These are phyloP conservation scores for Xylogone sp. DNA, from an alignment of 2,329 filamentous ascomycete species.

Conservation along the genomic window DNA sequence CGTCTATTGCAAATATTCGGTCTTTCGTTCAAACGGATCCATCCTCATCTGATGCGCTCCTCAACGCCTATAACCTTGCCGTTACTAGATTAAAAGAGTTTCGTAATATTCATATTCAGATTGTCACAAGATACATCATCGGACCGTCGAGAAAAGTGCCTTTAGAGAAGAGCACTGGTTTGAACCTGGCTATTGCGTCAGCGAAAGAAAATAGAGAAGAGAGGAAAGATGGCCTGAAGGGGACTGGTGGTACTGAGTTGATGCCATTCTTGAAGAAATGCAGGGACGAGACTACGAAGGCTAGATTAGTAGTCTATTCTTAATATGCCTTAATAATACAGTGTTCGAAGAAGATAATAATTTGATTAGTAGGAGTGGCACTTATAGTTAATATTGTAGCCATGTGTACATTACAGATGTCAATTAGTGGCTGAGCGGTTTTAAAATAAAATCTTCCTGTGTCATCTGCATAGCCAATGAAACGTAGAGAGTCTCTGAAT, in stretches of 20 bases:
- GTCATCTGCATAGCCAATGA: no score
- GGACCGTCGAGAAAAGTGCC: conserved; percentile 58
- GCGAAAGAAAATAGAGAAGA: conserved; percentile 20
- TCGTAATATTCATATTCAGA: conserved; percentile 81
- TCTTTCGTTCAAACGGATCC: conserved; percentile 57
- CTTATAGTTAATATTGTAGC: no score
- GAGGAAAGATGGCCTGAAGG: conserved; percentile 49
- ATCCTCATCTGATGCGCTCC: conserved; percentile 38
- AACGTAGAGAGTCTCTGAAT: no score
- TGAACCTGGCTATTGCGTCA: conserved; percentile 26
- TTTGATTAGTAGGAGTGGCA: no score
- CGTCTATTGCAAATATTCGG: conserved; percentile 69
- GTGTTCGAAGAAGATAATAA: no score
- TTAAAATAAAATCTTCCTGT: no score
- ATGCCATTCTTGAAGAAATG: conserved; percentile 89
- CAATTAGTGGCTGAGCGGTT: no score
- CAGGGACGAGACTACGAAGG: conserved; percentile 77
- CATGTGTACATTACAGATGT: no score
- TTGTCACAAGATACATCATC: conserved; percentile 89
- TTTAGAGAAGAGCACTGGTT: conserved; percentile 26
- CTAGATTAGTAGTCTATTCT: conserved; percentile 17
- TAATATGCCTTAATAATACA: no score
- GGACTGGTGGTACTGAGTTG: conserved; percentile 82
- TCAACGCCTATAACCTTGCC: conserved; percentile 67
- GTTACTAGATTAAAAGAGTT: conserved; percentile 72